Conservation (phyloP, 2,329 filamentous ascomycete genomes). For the Corinectria fuckeliana region DNA sequence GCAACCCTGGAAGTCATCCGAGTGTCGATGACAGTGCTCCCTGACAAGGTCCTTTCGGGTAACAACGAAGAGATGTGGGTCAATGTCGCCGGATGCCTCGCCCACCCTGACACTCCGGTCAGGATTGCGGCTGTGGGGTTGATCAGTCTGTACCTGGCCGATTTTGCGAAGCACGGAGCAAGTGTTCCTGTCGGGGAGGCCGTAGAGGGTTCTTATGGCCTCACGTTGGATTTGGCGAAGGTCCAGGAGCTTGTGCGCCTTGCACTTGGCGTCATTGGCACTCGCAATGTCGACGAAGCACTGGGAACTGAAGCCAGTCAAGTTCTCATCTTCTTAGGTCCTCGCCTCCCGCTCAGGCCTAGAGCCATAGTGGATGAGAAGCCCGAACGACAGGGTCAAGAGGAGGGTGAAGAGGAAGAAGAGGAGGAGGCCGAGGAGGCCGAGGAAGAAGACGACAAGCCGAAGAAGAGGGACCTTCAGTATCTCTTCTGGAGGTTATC, state of each 20-base stretch:
- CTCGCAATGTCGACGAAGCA: slow-evolving; percentile 70
- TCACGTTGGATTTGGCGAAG: slow-evolving; percentile 69
- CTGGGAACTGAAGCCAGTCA: slow-evolving; percentile 81
- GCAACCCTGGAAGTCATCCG: slow-evolving; percentile 73
- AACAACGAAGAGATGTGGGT: slow-evolving; percentile 73
- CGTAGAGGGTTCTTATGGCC: slow-evolving; percentile 72
- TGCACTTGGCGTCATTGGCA: slow-evolving; percentile 62
- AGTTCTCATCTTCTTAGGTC: slow-evolving; percentile 83
- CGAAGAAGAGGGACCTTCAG: slow-evolving; percentile 57
- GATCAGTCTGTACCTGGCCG: slow-evolving; percentile 77
- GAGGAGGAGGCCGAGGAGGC: slow-evolving; percentile 53
- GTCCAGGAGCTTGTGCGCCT: slow-evolving; percentile 65
- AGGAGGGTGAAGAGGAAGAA: slow-evolving; percentile 51
- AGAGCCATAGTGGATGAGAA: slow-evolving; percentile 52
- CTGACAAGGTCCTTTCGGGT: slow-evolving; percentile 66
- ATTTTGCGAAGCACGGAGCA: slow-evolving; percentile 71
- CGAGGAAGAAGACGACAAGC: slow-evolving; percentile 50
- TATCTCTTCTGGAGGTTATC: slow-evolving; percentile 83
- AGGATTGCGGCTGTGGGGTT: slow-evolving; percentile 79
- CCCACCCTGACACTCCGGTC: slow-evolving; percentile 74
- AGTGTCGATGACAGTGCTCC: slow-evolving; percentile 71
- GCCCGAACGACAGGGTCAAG: slow-evolving; percentile 42
- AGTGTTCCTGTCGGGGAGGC: slow-evolving; percentile 59
- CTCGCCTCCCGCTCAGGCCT: slow-evolving; percentile 51
- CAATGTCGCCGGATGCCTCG: slow-evolving; percentile 70